phyloP scores from a whole-genome alignment of 306 rosid species.

The Crataegus laevigata region DNA sequence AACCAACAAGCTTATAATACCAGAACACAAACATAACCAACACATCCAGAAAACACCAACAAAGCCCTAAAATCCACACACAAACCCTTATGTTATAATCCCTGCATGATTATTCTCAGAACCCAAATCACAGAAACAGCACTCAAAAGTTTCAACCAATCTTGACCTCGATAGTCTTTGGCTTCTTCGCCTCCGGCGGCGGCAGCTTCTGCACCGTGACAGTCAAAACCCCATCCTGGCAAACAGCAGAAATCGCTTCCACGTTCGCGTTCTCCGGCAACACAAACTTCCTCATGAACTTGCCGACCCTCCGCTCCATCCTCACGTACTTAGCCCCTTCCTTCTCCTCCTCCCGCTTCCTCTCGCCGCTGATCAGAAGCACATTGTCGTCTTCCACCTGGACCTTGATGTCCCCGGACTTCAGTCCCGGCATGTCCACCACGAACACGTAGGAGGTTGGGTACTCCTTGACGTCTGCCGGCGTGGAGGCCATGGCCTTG shows the following conservation, averaged over 20 bases:
- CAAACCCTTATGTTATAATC: neutral
- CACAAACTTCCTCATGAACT: constrained; percentile 75
- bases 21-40: neutral
- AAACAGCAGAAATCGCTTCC: constrained; percentile 52
- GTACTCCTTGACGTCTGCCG: constrained; percentile 74
- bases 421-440: constrained; percentile 86
- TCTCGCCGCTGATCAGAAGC: constrained; percentile 70
- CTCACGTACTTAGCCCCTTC: constrained; percentile 66
- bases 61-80: neutral
- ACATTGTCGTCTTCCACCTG: constrained; percentile 86
- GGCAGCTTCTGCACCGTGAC: constrained; percentile 76
- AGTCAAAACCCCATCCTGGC: constrained; percentile 78
- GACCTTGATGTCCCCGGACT: constrained; percentile 79
- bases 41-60: neutral
- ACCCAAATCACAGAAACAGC: neutral
- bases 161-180: constrained; percentile 72
- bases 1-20: neutral
- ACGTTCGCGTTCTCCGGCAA: constrained; percentile 78
- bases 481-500: constrained; percentile 82
- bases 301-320: constrained; percentile 87
- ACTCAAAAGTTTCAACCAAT: constrained; percentile 49
- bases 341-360: constrained; percentile 86
- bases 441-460: constrained; percentile 58
- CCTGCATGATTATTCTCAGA: neutral
- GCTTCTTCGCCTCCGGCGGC: constrained; percentile 91